phyloP scores from a whole-genome alignment of 495 filamentous ascomycete species.

The Hyaloscypha variabilis region DNA sequence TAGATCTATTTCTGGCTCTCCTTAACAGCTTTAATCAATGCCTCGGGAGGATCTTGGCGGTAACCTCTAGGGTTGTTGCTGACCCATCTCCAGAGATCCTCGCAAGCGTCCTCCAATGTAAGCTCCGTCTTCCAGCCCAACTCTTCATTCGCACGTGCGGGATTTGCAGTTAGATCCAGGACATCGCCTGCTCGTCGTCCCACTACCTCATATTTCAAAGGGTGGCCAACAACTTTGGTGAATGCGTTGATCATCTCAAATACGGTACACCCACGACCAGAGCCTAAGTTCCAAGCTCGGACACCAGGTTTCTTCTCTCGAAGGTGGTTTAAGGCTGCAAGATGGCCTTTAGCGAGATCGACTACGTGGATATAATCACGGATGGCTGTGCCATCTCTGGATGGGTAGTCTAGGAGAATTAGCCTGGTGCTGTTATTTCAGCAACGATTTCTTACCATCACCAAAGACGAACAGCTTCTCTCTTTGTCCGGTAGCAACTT shows the following conservation, averaged over 20 bases:
- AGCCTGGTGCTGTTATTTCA: not conserved
- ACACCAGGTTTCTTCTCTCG: slow-evolving; percentile 88
- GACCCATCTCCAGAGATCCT: slow-evolving; percentile 93
- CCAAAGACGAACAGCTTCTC: slow-evolving; percentile 95
- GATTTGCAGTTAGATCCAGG: slow-evolving; percentile 91
- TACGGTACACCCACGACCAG: slow-evolving; percentile 92
- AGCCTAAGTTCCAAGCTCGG: slow-evolving; percentile 95
- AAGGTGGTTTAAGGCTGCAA: slow-evolving; percentile 91
- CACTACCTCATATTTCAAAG: slow-evolving; percentile 86
- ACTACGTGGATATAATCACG: slow-evolving; percentile 83
- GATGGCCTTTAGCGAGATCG: slow-evolving; percentile 86
- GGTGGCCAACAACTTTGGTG: slow-evolving; percentile 77
- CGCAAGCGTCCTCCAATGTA: slow-evolving; percentile 90
- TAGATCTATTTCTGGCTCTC: slow-evolving; percentile 41
- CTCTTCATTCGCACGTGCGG: slow-evolving; percentile 82
- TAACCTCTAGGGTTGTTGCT: slow-evolving; percentile 96
- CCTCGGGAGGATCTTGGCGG: slow-evolving; percentile 83
- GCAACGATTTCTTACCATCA: slow-evolving; percentile 63
- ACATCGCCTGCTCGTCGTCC: slow-evolving; percentile 87
- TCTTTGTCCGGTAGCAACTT: slow-evolving; percentile 93
- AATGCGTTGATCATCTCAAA: slow-evolving; percentile 98
- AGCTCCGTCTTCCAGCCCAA: slow-evolving; percentile 89
- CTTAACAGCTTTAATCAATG: slow-evolving; percentile 75
- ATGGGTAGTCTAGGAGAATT: slow-evolving; percentile 75
- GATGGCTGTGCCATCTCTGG: slow-evolving; percentile 77